These are phyloP conservation scores for Serendipita indica DNA, from an alignment of 768 basidiomycete genomes.

Conservation along the genomic window DNA sequence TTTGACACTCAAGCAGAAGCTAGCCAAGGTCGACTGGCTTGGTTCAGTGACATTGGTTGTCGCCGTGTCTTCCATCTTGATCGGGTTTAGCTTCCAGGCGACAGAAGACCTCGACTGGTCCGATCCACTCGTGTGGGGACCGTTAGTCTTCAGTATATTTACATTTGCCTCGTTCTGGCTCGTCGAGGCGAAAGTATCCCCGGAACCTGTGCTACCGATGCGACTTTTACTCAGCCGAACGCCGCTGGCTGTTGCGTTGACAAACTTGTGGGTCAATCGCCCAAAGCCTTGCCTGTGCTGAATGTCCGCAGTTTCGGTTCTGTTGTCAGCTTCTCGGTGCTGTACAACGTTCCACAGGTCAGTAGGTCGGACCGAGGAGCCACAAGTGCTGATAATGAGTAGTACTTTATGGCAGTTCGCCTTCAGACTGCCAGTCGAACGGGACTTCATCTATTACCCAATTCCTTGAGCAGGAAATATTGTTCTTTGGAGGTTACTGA, in stretches of 20 bases:
- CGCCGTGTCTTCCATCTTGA: conserved; percentile 51
- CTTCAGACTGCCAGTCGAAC: conserved; percentile 51
- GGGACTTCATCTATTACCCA: conserved; percentile 77
- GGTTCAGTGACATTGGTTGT: conserved; percentile 70
- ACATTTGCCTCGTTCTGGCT: conserved; percentile 48
- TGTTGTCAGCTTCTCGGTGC: conserved; percentile 66
- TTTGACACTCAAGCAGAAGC: conserved; percentile 39
- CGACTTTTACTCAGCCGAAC: conserved; percentile 62
- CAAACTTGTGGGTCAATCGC: conserved; percentile 40
- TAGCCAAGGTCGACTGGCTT: conserved; percentile 69
- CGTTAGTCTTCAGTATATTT: conserved; percentile 43
- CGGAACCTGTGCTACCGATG: conserved; percentile 84
- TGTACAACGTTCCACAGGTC: conserved; percentile 78
- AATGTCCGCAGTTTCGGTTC: conserved; percentile 33
- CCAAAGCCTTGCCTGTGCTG: not conserved
- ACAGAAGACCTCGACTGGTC: conserved; percentile 68
- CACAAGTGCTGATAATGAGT: not conserved
- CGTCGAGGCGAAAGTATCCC: conserved; percentile 64
- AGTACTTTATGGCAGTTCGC: conserved; percentile 77
- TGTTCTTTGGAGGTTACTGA: conserved; percentile 14
- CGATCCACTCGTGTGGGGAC: conserved; percentile 52
- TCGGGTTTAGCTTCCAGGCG: conserved; percentile 63
- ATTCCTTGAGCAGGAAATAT: conserved; percentile 49
- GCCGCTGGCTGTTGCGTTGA: conserved; percentile 64
- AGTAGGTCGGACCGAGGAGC: conserved; percentile 16